Conservation (phyloP, 352 stramenopile species). For the Globisporangium mamillatum region DNA sequence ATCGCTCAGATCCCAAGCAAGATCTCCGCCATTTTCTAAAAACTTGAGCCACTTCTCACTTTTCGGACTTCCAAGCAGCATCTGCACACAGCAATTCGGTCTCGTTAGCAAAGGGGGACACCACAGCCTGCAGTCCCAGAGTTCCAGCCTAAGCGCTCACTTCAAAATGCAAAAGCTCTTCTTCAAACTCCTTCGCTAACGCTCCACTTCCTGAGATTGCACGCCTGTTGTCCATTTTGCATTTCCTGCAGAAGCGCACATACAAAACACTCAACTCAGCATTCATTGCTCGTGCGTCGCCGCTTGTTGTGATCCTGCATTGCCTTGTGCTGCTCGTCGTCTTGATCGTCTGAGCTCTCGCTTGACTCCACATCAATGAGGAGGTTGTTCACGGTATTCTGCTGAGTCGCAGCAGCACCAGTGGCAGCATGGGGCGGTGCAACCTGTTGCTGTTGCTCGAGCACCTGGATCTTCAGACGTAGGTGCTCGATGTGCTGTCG, state of each 20-base stretch:
- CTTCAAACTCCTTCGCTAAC: background rate
- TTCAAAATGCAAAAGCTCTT: background rate
- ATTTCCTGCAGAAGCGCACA: background rate
- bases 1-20: background rate
- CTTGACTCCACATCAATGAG: no score
- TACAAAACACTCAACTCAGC: background rate
- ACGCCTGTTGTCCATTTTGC: background rate
- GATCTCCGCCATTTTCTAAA: background rate
- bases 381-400: no score
- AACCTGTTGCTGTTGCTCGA: slow-evolving; percentile 5
- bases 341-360: background rate
- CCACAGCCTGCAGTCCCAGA: no score
- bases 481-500: slow-evolving; percentile 16
- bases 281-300: background rate
- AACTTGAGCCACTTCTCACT: background rate
- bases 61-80: background rate
- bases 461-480: slow-evolving; percentile 12
- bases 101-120: background rate
- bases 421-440: background rate
- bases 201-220: background rate
- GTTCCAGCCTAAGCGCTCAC: background rate
- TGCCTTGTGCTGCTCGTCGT: background rate
- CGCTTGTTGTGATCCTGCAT: background rate
- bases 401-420: background rate
- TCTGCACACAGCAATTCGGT: background rate